Evolutionary conservation across 2,329 filamentous ascomycete species (phyloP).

Genomic region (Plenodomus biglobosus): DNA sequence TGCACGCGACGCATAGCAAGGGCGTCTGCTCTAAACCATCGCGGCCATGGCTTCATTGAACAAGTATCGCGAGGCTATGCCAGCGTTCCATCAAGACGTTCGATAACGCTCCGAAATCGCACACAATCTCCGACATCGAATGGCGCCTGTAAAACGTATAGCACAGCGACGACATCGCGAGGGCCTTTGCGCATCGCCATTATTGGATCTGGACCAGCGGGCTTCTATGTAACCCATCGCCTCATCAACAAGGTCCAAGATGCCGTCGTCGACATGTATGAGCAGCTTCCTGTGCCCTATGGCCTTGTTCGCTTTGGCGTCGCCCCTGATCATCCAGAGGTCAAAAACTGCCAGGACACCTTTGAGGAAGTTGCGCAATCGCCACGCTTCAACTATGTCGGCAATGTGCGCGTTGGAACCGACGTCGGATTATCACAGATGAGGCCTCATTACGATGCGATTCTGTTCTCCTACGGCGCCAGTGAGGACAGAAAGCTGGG

Average conservation of each 20-base stretch:
- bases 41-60: constrained; percentile 1
- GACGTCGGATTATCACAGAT: constrained; percentile 68
- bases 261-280: constrained; percentile 90
- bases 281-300: constrained; percentile 87
- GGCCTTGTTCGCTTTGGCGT: constrained; percentile 92
- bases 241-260: constrained; percentile 74
- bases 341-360: constrained; percentile 97
- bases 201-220: constrained; percentile 90
- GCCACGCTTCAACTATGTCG: constrained; percentile 83
- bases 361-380: constrained; percentile 86
- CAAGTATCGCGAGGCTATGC: constrained; percentile 8
- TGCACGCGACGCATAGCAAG: constrained; percentile 25
- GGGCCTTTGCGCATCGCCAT: constrained; percentile 77
- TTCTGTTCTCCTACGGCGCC: constrained; percentile 91
- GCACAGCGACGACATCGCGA: constrained; percentile 17
- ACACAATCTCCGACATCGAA: not conserved
- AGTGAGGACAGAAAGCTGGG: constrained; percentile 77
- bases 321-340: constrained; percentile 97
- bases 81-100: constrained; percentile 6
- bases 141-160: constrained; percentile 25
- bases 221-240: constrained; percentile 90
- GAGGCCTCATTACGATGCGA: constrained; percentile 82
- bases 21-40: not conserved
- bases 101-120: constrained; percentile 6
- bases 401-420: constrained; percentile 79